Evolutionary conservation across 176 grass and related monocot genomes (phyloP).

Genomic region (Saccharum spontaneum): DNA sequence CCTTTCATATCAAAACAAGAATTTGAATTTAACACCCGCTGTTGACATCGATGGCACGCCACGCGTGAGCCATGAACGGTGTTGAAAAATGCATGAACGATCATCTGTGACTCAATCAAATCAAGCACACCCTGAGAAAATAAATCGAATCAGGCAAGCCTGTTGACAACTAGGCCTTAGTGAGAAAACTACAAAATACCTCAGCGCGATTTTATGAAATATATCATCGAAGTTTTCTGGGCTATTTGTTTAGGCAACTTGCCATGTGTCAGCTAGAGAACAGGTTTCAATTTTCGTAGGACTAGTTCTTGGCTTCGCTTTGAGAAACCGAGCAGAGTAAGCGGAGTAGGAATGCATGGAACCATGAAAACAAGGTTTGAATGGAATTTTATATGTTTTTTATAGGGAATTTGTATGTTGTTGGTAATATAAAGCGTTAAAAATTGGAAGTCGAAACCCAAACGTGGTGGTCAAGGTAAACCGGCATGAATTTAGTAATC

Average conservation of each 20-base stretch:
- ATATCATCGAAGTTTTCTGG: neutral
- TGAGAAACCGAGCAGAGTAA: neutral
- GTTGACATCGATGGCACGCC: neutral
- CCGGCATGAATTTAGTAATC: neutral
- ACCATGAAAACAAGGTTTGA: neutral
- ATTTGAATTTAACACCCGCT: neutral
- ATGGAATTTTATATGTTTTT: neutral
- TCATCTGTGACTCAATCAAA: slow-evolving; percentile 2
- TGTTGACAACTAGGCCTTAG: neutral
- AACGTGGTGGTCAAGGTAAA: slow-evolving; percentile 9
- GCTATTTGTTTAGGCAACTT: neutral
- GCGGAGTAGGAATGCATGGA: neutral
- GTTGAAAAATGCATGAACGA: neutral
- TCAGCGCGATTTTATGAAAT: neutral
- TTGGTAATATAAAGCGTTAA: neutral
- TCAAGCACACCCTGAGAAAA: neutral
- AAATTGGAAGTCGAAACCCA: neutral
- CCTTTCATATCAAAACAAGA: neutral
- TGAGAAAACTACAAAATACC: neutral
- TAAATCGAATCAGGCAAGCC: neutral
- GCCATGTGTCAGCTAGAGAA: neutral
- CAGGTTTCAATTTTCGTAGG: neutral
- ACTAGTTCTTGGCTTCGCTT: neutral
- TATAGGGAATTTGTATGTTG: too few species aligned
- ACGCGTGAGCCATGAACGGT: slow-evolving; percentile 2